Base-by-base conservation (phyloP, 2,329 filamentous ascomycete species). In the Tolypocladium guangdongense region DNA sequence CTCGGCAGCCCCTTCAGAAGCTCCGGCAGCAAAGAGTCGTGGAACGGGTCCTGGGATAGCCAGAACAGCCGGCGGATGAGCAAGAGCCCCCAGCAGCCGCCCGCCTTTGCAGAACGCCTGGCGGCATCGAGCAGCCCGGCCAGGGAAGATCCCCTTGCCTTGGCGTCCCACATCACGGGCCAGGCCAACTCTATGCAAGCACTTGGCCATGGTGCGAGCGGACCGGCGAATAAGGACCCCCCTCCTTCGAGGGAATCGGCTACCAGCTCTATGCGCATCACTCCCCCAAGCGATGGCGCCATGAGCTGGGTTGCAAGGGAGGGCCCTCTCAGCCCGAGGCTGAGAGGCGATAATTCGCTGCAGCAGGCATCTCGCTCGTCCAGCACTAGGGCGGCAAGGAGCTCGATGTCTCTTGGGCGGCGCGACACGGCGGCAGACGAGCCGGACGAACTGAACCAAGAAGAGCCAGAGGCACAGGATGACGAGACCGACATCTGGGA, bases 401-500 rank as follows among this genome's bases (percentile, higher is more conserved):
- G 43, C 7, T 32, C 59, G 6, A 22, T 51, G 4, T 43, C 56
- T 18, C 53, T 54, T 16, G 52, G 47, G 2, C 60, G 57, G 37
- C 22, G 55, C 4, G 57, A 64, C 39, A 57, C 54, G 16, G 35
- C 50, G 7, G 57, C 33, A 0, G 57, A 60, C 41, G 59, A 62
- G 16, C 57, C 53, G 56, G 51, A 37, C 33, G 52, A 52, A 27
- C 30, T 38, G 38, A 54, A 33, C 7, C 27, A 58, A 11, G 56
- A 52, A 18, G 50, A 54, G 2, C 35, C 36, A 8, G 57, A 58
- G 14, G 57, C 53, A 12, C 51, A 48, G 30, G 70, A 71, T 30
- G 74, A 75, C n/a, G 72, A 74, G 4, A 75, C 74, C 12, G 69
- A 83, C 57, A 71, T 83, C 12, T 83, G 80, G 79, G 79, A 78